Evolutionary conservation across 2,329 filamentous ascomycete species (phyloP), one percentile per base, ranked within the genome.

Genomic region (Botrytis tulipae): DNA sequence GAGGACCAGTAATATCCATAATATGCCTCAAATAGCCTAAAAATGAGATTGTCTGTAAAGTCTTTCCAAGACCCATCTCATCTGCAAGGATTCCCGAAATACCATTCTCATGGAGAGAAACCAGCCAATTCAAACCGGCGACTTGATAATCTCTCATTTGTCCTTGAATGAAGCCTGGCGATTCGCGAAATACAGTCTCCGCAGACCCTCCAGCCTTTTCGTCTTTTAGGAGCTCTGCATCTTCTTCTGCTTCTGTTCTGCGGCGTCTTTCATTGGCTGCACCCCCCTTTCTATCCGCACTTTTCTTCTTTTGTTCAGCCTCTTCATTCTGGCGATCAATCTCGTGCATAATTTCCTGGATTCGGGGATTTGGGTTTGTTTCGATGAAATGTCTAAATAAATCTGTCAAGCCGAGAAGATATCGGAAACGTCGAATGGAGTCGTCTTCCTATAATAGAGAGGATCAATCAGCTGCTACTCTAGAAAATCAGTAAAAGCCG

Each of bases 351-450:
- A 98, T 94, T 74, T 97, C 93, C 79, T 95, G 93, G 80, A 98
- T 96, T 79, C 93, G 93, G 25, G 96, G 95, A 80, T 99, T 95
- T 8, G 95, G 95, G 81, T 98, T 99, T 14, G 94, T 94, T 81
- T 98, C 95, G 84, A 99, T 99, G 83, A 99, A 99, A 84, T 99
- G 96, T 77, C 97, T 94, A 85, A 99, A 99, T 32, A 99, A 87
- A 80, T 99, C 96, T 25, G 96, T 99, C 70, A 99, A 86, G 40
- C 97, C 97, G 22, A 99, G 88, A 1, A 99, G 88, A 82, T 99
- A 99, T 76, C 94, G 91, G 82, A 99, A 99, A 81, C 96, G 89
- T 78, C 95, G 90, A 80, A 98, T 93, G 0, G 94, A 97, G 80
- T 98, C 95, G 86, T 98, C 93, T 85, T 98, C 95, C 93, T 95